These are phyloP conservation scores for Hypoxylon fuscum DNA, from an alignment of 495 filamentous ascomycete genomes.

Conservation along the genomic window DNA sequence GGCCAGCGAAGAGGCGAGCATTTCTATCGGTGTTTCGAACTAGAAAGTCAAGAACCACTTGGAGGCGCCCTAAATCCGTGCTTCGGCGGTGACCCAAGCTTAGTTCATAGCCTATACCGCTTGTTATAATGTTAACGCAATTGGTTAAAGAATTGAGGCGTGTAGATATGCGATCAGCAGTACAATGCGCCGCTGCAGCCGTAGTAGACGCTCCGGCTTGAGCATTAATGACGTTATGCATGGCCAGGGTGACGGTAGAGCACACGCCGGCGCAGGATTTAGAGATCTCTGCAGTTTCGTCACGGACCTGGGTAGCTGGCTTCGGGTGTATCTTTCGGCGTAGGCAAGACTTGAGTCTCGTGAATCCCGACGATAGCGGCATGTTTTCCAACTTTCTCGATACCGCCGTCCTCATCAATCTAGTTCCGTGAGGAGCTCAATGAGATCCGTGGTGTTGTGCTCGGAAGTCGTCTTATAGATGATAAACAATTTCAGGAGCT, in stretches of 20 bases:
- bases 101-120: background rate
- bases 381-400: background rate
- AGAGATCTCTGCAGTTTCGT: background rate
- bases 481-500: background rate
- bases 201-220: background rate
- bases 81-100: background rate
- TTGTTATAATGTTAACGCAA: background rate
- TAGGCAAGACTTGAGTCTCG: background rate
- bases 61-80: background rate
- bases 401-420: background rate
- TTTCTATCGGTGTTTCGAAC: background rate
- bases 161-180: background rate
- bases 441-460: background rate
- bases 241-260: background rate
- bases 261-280: background rate
- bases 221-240: background rate
- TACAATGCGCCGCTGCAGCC: background rate
- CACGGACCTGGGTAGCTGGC: background rate
- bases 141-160: background rate
- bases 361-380: background rate
- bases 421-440: background rate
- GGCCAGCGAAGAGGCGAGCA: background rate
- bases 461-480: background rate
- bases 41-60: background rate
- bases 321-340: background rate